These are phyloP conservation scores for Rosa lucieae DNA, from an alignment of 306 rosid species.

Conservation along the genomic window DNA sequence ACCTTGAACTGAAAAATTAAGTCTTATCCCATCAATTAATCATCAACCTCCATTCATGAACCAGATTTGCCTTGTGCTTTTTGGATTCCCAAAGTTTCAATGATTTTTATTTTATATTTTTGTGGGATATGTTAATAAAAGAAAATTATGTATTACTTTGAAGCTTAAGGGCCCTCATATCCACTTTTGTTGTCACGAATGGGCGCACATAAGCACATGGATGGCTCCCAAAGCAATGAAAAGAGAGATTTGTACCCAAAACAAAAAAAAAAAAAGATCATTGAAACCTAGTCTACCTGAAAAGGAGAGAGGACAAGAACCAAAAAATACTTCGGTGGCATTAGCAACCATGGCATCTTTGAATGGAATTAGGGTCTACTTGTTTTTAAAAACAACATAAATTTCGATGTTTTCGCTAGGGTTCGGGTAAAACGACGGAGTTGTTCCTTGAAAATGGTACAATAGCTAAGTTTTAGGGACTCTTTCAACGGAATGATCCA, in stretches of 20 bases:
- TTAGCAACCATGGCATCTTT: conserved; percentile 20
- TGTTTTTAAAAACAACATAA: background rate
- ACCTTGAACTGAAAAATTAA: background rate
- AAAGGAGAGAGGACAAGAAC: conserved; percentile 24
- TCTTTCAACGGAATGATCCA: background rate
- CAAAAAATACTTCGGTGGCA: conserved; percentile 8
- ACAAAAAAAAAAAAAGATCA: background rate
- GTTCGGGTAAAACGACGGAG: background rate
- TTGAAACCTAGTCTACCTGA: conserved; percentile 31
- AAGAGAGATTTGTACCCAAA: background rate
- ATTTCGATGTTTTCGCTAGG: background rate
- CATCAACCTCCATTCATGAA: background rate
- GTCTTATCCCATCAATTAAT: background rate
- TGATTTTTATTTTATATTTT: background rate
- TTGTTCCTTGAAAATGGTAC: background rate
- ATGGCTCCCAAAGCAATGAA: conserved; percentile 17
- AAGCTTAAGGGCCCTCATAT: conserved; percentile 27
- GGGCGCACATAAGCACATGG: conserved; percentile 33
- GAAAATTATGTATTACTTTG: background rate
- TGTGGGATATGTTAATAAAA: background rate
- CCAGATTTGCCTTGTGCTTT: conserved; percentile 1
- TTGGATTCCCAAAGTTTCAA: conserved; percentile 17
- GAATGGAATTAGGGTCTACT: background rate
- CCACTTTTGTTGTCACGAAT: conserved; percentile 36
- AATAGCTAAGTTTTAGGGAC: background rate